Percentiles rank a stretch among this genome's conserved stretches.
Conservation (phyloP, 306 rosid genomes). For the Cucumis hystrix region DNA sequence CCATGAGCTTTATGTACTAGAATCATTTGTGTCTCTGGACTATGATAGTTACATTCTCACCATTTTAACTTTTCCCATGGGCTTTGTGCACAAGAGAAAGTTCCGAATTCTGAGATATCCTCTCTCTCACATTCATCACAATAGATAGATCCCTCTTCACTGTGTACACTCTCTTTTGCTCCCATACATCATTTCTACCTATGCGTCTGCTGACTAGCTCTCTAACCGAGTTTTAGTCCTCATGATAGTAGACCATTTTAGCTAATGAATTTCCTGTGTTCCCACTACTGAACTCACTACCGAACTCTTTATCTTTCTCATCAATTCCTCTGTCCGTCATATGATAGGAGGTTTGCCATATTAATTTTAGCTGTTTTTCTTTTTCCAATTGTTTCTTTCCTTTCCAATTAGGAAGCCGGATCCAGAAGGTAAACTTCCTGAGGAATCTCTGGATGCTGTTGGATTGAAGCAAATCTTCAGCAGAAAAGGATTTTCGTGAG, state of each 20-base stretch:
- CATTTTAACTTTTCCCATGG: not conserved
- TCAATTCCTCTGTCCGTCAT: not conserved
- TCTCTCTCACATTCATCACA: not conserved
- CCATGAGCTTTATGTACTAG: not conserved
- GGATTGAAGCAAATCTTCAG: conserved; percentile 62
- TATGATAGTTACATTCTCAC: not conserved
- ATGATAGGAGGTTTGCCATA: not conserved
- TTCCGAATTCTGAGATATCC: not conserved
- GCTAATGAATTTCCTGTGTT: not conserved
- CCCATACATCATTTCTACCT: not conserved
- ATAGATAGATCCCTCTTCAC: not conserved
- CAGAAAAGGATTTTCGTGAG: conserved; percentile 82
- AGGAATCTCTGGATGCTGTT: conserved; percentile 66
- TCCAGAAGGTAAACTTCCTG: conserved; percentile 87
- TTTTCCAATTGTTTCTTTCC: not conserved
- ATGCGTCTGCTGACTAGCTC: not conserved
- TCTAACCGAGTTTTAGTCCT: not conserved
- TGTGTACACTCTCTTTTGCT: not conserved
- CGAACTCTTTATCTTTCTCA: not conserved
- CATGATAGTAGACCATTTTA: not conserved
- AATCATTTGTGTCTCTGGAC: not conserved
- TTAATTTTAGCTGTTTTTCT: conserved; percentile 4
- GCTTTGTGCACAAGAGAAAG: not conserved
- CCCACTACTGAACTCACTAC: not conserved
- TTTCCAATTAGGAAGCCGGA: conserved; percentile 47